phyloP scores from a whole-genome alignment of 441 rosid genomes.

The Pelargonium australe region DNA sequence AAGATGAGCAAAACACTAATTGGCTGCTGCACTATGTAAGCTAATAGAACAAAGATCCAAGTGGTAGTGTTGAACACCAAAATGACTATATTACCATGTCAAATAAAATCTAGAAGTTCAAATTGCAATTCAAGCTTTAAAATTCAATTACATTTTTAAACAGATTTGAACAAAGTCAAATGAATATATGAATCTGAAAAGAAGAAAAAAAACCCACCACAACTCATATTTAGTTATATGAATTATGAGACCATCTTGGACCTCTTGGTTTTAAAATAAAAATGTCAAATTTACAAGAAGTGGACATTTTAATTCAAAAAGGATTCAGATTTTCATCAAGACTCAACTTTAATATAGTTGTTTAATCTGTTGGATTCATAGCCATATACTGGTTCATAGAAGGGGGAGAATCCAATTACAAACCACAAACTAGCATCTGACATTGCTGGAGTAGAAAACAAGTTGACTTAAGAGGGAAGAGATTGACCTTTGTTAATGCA shows the following conservation, averaged over 20 bases:
- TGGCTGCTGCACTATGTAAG: neutral
- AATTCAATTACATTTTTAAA: too few species aligned
- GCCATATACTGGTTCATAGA: neutral
- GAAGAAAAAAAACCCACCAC: too few species aligned
- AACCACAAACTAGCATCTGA: neutral
- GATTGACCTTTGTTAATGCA: slow-evolving; percentile 83
- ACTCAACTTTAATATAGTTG: neutral
- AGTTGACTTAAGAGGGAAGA: slow-evolving; percentile 6
- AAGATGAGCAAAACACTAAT: neutral
- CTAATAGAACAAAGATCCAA: neutral
- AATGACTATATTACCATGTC: too few species aligned
- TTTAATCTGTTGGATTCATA: neutral
- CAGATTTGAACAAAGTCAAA: too few species aligned
- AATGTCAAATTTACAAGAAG: neutral
- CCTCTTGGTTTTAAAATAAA: too few species aligned
- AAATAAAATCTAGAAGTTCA: too few species aligned
- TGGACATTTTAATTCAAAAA: neutral
- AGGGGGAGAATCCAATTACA: neutral
- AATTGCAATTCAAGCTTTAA: too few species aligned
- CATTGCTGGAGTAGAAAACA: neutral
- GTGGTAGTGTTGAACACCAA: neutral
- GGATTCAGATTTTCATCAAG: neutral
- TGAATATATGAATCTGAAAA: too few species aligned
- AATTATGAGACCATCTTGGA: too few species aligned
- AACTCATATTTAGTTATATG: too few species aligned